Evolutionary conservation across 1,284 basidiomycete genomes (phyloP), one percentile per base, ranked within the genome.

Genomic region (Xerocomus minutiporus): DNA sequence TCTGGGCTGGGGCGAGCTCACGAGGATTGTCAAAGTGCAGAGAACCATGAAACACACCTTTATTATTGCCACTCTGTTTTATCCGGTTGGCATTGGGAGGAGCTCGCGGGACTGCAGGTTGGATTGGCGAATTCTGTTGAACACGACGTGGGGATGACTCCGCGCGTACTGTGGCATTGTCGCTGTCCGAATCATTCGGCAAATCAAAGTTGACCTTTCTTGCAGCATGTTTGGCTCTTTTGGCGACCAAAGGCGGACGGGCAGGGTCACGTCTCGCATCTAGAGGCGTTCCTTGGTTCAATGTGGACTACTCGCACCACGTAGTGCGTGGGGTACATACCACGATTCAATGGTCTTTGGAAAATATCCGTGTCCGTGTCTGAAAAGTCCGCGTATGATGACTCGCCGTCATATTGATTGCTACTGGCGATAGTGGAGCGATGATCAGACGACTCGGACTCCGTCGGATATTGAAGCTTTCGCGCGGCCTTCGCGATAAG

Each of bases 121-220:
- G 54, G 5, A 9, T 5, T 6, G 49, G 12, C n/a, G 13, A 39
- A 48, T 41, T n/a, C n/a, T 40, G 57, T 29, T 26, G 48, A 36
- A 8, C 29, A 8, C 31, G 63, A 42, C 1, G 40, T 20, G 38
- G 56, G 43, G 53, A 39, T 28, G 40, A 52, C n/a, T n/a, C 51
- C 15, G 48, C 51, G 26, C 48, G 55, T 7, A 60, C 53, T 3
- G 58, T 57, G 20, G 45, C 51, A 34, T 48, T 34, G 13, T 65
- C 63, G 44, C 55, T 61, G 29, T 55, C 58, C 9, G 53, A 52
- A 43, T 54, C 52, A 23, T 47, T 41, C 39, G 13, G 31, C n/a
- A 46, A 15, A 23, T 52, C 47, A 26, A 64, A 66, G 11, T 35
- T 42, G 29, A 68, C 64, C n/a, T 43, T 38, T 52, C 35, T 46